Base-by-base conservation (phyloP, 371 early-diverging fungal species). In the Lichtheimia corymbifera region DNA sequence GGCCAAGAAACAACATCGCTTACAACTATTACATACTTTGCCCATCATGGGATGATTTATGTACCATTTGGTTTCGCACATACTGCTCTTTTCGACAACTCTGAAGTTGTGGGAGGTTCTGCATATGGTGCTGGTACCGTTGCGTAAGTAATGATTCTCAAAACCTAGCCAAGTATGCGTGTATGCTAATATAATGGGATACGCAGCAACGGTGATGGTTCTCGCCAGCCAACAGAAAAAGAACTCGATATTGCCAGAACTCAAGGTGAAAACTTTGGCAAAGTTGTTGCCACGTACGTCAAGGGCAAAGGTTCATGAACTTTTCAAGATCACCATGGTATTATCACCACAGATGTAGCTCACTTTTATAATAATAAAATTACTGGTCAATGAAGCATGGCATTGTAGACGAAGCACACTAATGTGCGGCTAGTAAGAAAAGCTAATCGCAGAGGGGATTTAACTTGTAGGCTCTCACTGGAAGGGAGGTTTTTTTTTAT, bases 31-130 rank as follows among this genome's bases (percentile, higher is more conserved):
- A 80, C 88, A n/a, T 84, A 81, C 62, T 82, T 92, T 50, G 88
- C 83, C 35, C 94, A 94, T 72, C 92, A 91, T 62, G 95, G 94
- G 44, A 85, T 94, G 66, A 70, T 85, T 60, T 94, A 80, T 59
- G 91, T 93, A 13, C 93, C 94, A 15, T 67, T 91, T 50, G 91
- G 91, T 17, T 87, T 80, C 56, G 71, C 75, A 22, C 72, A 74
- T 63, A 68, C 84, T 12, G 56, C 76, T 18, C 52, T 87, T 50
- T 72, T 73, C 58, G 82, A 86, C 52, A 83, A 73, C 58, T 65
- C 66, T 25, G 84, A 77, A 56, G 77, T 85, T 20, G 64, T 85
- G 30, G 93, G 93, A 64, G 91, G 91, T 7, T 78, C 83, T 54
- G 81, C 92, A 14, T 94, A 84, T 72, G 95, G 94, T 63, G 87